These are phyloP conservation scores for Pseudocercospora fuligena DNA, from an alignment of 2,329 filamentous ascomycete species.

Conservation along the genomic window DNA sequence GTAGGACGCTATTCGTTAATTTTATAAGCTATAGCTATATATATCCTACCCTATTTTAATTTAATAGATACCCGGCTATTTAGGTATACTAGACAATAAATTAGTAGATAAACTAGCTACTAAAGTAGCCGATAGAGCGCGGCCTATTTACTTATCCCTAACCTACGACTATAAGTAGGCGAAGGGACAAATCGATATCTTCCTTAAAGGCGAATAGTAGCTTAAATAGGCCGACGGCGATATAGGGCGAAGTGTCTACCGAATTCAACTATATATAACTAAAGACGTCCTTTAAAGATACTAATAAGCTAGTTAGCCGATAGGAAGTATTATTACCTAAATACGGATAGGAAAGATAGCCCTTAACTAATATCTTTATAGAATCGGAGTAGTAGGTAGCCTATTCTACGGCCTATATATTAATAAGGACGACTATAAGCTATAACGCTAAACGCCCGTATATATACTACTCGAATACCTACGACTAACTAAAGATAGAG, in stretches of 20 bases:
- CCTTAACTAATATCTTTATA: too few relatives aligned
- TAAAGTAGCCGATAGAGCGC: too few relatives aligned
- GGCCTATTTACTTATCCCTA: neutral
- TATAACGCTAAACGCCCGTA: too few relatives aligned
- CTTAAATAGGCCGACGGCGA: neutral
- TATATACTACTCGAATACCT: neutral
- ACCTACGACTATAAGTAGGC: neutral
- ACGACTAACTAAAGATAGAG: neutral
- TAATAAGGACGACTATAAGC: neutral
- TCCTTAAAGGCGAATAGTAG: neutral
- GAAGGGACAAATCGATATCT: neutral
- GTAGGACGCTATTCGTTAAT: neutral
- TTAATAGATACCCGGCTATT: neutral
- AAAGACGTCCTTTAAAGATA: too few relatives aligned
- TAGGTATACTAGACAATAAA: neutral
- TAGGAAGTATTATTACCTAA: too few relatives aligned
- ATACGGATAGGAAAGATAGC: too few relatives aligned
- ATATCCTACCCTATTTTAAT: neutral
- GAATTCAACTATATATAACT: neutral
- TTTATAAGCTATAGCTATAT: neutral
- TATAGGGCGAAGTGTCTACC: neutral
- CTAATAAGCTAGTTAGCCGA: too few relatives aligned
- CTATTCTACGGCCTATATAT: neutral
- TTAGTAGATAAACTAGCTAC: too few relatives aligned
- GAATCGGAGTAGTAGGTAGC: neutral